These are phyloP conservation scores for Phlyctochytrium planicorne DNA, from an alignment of 192 early-diverging fungal genomes.

Conservation along the genomic window DNA sequence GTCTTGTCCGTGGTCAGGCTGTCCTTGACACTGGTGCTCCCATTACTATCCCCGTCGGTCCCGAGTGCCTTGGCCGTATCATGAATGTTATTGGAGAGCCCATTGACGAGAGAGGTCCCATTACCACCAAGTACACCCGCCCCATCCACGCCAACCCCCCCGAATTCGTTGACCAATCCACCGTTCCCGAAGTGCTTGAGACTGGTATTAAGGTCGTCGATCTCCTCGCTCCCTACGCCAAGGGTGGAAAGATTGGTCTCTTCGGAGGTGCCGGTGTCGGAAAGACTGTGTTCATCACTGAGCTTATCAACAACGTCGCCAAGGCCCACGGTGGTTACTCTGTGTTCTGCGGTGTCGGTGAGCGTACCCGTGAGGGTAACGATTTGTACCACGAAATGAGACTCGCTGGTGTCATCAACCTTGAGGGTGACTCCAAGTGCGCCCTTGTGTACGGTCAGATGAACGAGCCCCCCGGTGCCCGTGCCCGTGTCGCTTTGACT, in stretches of 20 bases:
- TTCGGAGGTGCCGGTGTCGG: conserved; percentile 99
- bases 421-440: conserved; percentile 91
- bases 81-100: conserved; percentile 99
- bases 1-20: conserved; percentile 93
- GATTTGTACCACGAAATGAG: conserved; percentile 99
- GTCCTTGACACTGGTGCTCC: conserved; percentile 92
- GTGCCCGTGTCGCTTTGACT: conserved; percentile 97
- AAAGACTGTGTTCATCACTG: conserved; percentile 99
- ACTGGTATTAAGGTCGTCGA: conserved; percentile 99
- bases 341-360: conserved; percentile 97
- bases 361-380: conserved; percentile 99
- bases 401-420: conserved; percentile 92
- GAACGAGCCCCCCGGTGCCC: conserved; percentile 99
- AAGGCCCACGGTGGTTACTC: conserved; percentile 99
- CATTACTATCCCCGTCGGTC: conserved; percentile 90
- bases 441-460: conserved; percentile 98
- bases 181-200: conserved; percentile 90
- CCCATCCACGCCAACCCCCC: conserved; percentile 93
- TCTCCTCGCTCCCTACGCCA: conserved; percentile 92
- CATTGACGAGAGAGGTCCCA: conserved; percentile 96
- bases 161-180: conserved; percentile 93
- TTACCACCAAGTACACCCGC: conserved; percentile 80
- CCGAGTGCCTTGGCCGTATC: conserved; percentile 95
- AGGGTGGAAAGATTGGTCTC: conserved; percentile 98
- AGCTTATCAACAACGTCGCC: conserved; percentile 99